These are phyloP conservation scores for Wickerhamomyces kurtzmanii DNA, from an alignment of 805 yeast genomes.

Conservation along the genomic window DNA sequence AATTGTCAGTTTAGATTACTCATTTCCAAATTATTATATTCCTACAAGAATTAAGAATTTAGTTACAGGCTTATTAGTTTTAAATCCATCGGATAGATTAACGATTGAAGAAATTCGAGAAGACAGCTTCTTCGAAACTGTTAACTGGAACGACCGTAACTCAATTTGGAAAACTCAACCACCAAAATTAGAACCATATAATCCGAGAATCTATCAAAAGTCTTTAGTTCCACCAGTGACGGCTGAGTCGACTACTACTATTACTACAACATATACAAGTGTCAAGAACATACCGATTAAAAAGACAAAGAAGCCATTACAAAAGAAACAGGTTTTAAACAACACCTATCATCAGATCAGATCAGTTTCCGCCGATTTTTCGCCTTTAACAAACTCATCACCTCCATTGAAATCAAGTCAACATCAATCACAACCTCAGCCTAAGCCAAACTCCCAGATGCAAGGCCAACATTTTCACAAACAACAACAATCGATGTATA, in stretches of 20 bases:
- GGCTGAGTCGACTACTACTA: constrained; percentile 4
- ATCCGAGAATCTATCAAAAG: constrained; percentile 24
- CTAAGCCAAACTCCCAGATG: no score
- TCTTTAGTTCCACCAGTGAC: constrained; percentile 2
- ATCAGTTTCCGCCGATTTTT: no score
- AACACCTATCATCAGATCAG: constrained; percentile 16
- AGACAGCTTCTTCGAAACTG: constrained; percentile 62
- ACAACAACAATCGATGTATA: background rate
- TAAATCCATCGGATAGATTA: constrained; percentile 64
- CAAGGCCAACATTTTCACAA: constrained; percentile 1
- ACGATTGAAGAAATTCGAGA: constrained; percentile 44
- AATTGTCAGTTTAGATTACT: constrained; percentile 68
- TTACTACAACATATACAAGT: constrained; percentile 7
- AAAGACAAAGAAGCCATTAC: no score
- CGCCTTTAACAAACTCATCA: no score
- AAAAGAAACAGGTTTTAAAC: constrained; percentile 14
- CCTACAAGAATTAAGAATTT: constrained; percentile 58
- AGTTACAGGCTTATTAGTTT: constrained; percentile 51
- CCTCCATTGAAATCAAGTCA: constrained; percentile 2
- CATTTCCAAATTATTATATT: constrained; percentile 56
- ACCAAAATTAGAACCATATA: constrained; percentile 65
- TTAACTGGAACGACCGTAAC: constrained; percentile 59
- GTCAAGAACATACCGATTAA: constrained; percentile 2
- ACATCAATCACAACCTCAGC: background rate
- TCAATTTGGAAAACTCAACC: constrained; percentile 60